Percentiles rank a stretch among this genome's conserved stretches.
Evolutionary conservation across 1,284 basidiomycete genomes (phyloP).

Genomic region (Trichosporon coremiiforme): DNA sequence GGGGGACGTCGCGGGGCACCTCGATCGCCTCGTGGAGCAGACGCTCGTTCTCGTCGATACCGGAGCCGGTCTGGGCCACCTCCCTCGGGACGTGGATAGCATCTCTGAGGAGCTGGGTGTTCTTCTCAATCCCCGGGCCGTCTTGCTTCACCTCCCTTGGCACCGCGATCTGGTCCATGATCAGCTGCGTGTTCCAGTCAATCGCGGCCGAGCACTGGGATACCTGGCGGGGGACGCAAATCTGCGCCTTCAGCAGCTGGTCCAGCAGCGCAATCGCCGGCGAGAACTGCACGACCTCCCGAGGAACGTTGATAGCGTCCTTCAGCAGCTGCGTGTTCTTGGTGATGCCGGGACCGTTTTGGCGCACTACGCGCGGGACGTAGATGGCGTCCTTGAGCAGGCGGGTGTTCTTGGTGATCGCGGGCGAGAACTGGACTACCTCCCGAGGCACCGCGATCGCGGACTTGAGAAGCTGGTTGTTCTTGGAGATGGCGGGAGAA

Average conservation of each 20-base stretch:
- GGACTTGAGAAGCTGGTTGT: not conserved
- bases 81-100: not conserved
- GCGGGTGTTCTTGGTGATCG: not conserved
- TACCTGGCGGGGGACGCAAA: constrained; percentile 1
- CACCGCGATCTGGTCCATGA: not conserved
- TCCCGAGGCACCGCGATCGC: not conserved
- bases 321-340: not conserved
- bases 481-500: not conserved
- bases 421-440: not conserved
- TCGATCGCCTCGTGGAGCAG: not conserved
- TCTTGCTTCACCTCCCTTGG: not conserved
- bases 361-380: not conserved
- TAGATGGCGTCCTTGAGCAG: not conserved
- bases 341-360: not conserved
- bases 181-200: not conserved
- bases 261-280: not conserved
- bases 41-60: not conserved
- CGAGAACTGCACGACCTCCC: not conserved
- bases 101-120: not conserved
- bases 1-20: not conserved
- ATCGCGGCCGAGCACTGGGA: not conserved
- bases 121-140: not conserved
- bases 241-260: not conserved
- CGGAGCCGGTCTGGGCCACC: not conserved
- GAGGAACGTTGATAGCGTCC: not conserved